Percentiles rank a stretch among this genome's conserved stretches.
Evolutionary conservation across 148 eudicot species (phyloP).

Genomic region (Pharnaceum exiguum): DNA sequence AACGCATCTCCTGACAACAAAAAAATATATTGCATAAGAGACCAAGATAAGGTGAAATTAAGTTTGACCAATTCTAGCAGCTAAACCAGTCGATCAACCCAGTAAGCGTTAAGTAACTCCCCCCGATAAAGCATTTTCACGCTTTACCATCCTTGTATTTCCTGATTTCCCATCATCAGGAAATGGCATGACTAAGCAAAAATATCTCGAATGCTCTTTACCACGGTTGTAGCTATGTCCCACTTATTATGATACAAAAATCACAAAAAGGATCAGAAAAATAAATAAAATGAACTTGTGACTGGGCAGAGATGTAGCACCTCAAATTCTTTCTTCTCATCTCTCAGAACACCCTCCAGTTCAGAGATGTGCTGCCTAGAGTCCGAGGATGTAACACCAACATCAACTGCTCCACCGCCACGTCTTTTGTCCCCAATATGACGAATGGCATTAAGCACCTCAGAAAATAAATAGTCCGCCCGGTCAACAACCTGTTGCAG

Average conservation of each 20-base stretch:
- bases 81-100: no score
- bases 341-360: constrained; percentile 56
- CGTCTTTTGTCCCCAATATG: constrained; percentile 50
- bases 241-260: no score
- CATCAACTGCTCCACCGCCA: constrained; percentile 28
- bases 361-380: constrained; percentile 47
- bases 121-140: no score
- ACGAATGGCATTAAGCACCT: constrained; percentile 61
- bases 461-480: constrained; percentile 74
- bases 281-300: background rate
- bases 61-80: background rate
- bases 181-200: no score
- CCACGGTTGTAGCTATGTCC: no score
- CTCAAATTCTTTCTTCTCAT: constrained; percentile 75
- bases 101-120: no score
- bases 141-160: no score
- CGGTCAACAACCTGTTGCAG: constrained; percentile 52
- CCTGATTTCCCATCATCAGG: no score
- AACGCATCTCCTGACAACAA: constrained; percentile 48
- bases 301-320: constrained; percentile 22
- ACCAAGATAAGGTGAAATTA: no score
- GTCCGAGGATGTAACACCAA: constrained; percentile 26
- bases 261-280: background rate
- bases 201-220: no score
- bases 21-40: no score